These are phyloP conservation scores for Phylloporus sp. DNA, from an alignment of 768 basidiomycete species.

Conservation along the genomic window DNA sequence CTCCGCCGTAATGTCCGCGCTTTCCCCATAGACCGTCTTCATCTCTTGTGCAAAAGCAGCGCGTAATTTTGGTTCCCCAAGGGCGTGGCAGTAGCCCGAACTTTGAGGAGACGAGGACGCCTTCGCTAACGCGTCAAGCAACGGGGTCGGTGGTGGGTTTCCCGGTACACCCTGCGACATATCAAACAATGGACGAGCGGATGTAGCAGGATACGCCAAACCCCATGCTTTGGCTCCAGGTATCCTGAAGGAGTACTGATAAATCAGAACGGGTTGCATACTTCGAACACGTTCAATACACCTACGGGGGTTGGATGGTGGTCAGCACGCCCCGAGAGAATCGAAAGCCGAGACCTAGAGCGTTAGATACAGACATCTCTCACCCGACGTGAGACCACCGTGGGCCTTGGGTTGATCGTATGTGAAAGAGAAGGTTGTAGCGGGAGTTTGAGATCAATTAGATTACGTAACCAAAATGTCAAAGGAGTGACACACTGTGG, in stretches of 20 bases:
- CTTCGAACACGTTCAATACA: too few species aligned
- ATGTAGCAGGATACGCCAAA: slow-evolving; percentile 37
- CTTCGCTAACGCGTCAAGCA: slow-evolving; percentile 47
- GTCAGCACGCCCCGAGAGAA: slow-evolving; percentile 40
- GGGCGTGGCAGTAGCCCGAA: slow-evolving; percentile 56
- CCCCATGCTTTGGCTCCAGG: slow-evolving; percentile 59
- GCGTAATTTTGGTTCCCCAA: slow-evolving; percentile 55
- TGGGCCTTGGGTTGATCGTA: too few species aligned
- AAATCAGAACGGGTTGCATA: neutral
- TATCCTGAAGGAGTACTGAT: slow-evolving; percentile 37
- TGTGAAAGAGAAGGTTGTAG: too few species aligned
- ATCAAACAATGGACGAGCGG: slow-evolving; percentile 51
- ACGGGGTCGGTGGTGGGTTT: slow-evolving; percentile 49
- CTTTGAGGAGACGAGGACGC: slow-evolving; percentile 41
- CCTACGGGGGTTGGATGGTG: slow-evolving; percentile 48
- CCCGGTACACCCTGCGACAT: slow-evolving; percentile 79
- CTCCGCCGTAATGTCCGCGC: slow-evolving; percentile 43
- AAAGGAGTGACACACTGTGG: too few species aligned
- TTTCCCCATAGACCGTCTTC: slow-evolving; percentile 50
- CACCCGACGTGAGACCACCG: too few species aligned
- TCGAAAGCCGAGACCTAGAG: slow-evolving; percentile 24
- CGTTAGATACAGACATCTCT: slow-evolving; percentile 6
- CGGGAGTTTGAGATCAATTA: too few species aligned
- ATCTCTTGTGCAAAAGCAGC: slow-evolving; percentile 58
- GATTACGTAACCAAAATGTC: too few species aligned